Evolutionary conservation across 2,329 filamentous ascomycete genomes (phyloP), one percentile per base, ranked within the genome.

Genomic region (Sporothrix globosa): DNA sequence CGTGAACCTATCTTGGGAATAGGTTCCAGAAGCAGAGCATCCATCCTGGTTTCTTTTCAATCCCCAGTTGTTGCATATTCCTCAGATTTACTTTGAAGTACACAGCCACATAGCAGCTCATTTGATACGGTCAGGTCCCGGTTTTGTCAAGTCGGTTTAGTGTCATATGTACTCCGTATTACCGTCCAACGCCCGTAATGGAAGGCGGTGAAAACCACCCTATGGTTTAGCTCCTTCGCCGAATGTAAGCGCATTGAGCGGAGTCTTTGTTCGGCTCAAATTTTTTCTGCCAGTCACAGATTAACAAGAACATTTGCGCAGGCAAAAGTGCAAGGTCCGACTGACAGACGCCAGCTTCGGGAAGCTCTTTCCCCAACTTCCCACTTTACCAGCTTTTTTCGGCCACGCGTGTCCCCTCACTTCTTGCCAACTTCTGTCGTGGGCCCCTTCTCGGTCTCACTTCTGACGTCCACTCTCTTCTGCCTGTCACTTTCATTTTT

Each of bases 231-330:
- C 11, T 6, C 13, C 21, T 9, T 19, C 39, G 39, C 58, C 58
- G 58, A 63, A 63, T 46, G n/a, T 63, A 46, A 63, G 58, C 58
- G 58, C 21, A 27, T 13, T 41, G 19, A 13, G 58, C 39, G 19
- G n/a, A 21, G n/a, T 21, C 39, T 46, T 46, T 65, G 24, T 50
- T 48, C 41, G 44, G 44, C 61, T 50, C 61, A 50, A 50, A 14
- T n/a, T 50, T 65, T 63, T 65, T 65, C 61, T 65, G 61, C 61
- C 61, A 34, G 61, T 65, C 61, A 65, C 61, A 50, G 17, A 24
- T 34, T 27, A 13, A 46, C 17, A 14, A 53, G 19, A 67, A 17
- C 53, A n/a, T 44, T 46, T 61, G n/a, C 39, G 39, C 10, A 61
- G 63, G 48, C 46, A 41, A 17, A 44, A 27, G 39, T 24, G 4